Evolutionary conservation across 208 protist genomes (phyloP), one percentile per base, ranked within the genome.

Genomic region (Acanthamoeba castellanii): DNA sequence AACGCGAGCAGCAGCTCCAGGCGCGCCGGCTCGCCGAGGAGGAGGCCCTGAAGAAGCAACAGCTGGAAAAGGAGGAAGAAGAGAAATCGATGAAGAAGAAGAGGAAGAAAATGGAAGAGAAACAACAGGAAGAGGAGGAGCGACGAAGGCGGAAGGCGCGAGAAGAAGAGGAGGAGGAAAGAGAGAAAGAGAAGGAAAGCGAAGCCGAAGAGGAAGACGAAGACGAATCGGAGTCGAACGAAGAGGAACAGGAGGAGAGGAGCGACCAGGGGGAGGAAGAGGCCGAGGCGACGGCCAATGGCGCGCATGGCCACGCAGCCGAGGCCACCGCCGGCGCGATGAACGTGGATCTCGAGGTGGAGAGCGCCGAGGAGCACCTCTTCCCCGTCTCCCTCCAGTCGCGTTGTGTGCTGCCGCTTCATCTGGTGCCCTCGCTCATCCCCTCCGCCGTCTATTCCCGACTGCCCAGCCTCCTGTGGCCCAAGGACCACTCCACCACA

Each of bases 331-430:
- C 66, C 66, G 27, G 30, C n/a, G 13, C 27, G n/a, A 25, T 18
- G 25, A 72, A 18, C 66, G 66, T 34, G 4, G 25, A 61, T 9
- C 37, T 87, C 45, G 78, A 87, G 20, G 30, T 32, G 20, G 27
- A 59, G 20, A 59, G 45, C 47, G 78, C 30, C 5, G 16, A 6
- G 37, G 22, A 87, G 20, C 50, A 59, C 45, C 11, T 87, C 27
- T 87, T 87, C 57, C 78, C 78, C 25, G 78, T 87, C n/a, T 87
- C 78, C 27, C 78, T 87, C 22, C 37, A 87, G 27, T 6, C 78
- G 37, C 78, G 37, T 8, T 87, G 78, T 16, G 50, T 87, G 0
- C 37, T 87, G 20, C 78, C 78, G 18, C 25, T 87, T 25, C 78
- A 87, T 30, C 13, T 87, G 47, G 78, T 27, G 22, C 25, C 78